phyloP scores from a whole-genome alignment of 1,284 basidiomycete genomes.

The Melampsora americana region DNA sequence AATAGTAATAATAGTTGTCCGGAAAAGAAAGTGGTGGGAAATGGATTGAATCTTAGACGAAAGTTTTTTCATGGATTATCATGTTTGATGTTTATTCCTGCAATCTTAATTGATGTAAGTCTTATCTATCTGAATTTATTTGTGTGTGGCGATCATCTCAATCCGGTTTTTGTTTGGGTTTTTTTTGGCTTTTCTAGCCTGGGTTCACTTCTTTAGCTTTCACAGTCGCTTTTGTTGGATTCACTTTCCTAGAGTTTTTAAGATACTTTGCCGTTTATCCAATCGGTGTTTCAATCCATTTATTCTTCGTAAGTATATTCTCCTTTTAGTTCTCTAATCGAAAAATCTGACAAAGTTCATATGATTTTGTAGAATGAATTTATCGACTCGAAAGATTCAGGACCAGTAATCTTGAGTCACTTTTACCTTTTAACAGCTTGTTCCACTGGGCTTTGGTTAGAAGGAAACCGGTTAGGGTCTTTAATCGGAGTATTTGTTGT shows the following conservation, averaged over 20 bases:
- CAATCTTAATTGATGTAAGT: slow-evolving; percentile 84
- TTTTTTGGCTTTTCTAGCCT: slow-evolving; percentile 62
- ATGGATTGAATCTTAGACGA: slow-evolving; percentile 74
- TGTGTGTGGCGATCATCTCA: slow-evolving; percentile 24
- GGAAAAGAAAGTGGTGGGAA: not conserved
- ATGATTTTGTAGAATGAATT: slow-evolving; percentile 67
- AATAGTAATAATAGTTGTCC: slow-evolving; percentile 75
- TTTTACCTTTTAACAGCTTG: slow-evolving; percentile 96
- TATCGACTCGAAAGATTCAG: slow-evolving; percentile 88
- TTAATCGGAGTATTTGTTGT: slow-evolving; percentile 82
- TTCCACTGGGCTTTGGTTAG: slow-evolving; percentile 88
- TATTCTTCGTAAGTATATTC: slow-evolving; percentile 66
- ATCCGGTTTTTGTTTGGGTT: slow-evolving; percentile 1
- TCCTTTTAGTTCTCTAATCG: not conserved
- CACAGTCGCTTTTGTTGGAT: slow-evolving; percentile 84
- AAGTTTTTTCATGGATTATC: slow-evolving; percentile 97
- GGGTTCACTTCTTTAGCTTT: slow-evolving; percentile 93
- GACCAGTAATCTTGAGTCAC: slow-evolving; percentile 93
- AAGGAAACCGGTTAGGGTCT: slow-evolving; percentile 64
- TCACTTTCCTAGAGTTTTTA: slow-evolving; percentile 92
- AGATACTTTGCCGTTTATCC: slow-evolving; percentile 98
- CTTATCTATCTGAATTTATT: slow-evolving; percentile 43
- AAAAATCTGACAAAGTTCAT: not conserved
- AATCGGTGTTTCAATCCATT: slow-evolving; percentile 84
- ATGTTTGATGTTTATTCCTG: slow-evolving; percentile 92